These are phyloP conservation scores for Hymenochaete sp. DNA, from an alignment of 1,284 basidiomycete species.

Conservation along the genomic window DNA sequence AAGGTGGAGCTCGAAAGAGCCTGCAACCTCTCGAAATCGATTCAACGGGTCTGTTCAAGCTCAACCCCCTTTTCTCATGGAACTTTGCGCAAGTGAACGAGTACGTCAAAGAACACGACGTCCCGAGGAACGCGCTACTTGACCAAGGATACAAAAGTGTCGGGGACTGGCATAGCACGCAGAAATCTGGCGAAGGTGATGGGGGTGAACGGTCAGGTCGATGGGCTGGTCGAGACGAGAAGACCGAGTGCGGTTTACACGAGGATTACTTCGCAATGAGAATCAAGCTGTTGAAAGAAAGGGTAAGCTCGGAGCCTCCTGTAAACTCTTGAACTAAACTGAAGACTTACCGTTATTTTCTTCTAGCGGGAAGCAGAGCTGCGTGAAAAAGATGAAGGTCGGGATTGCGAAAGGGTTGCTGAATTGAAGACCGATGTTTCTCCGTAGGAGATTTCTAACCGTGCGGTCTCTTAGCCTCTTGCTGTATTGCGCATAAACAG, in stretches of 20 bases:
- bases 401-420: constrained; percentile 12
- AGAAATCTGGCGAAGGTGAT: constrained; percentile 62
- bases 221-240: constrained; percentile 81
- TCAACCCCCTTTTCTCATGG: constrained; percentile 94
- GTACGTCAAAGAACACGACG: constrained; percentile 77
- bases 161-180: constrained; percentile 96
- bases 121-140: constrained; percentile 86
- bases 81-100: constrained; percentile 79
- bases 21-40: constrained; percentile 89
- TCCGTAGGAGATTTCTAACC: constrained; percentile 1
- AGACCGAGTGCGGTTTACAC: constrained; percentile 95
- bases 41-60: constrained; percentile 84
- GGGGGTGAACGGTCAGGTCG: constrained; percentile 80
- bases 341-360: constrained; percentile 1
- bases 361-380: constrained; percentile 24
- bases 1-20: constrained; percentile 80
- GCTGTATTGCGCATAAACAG: too few species aligned
- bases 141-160: constrained; percentile 90
- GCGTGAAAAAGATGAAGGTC: constrained; percentile 22
- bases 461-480: too few species aligned
- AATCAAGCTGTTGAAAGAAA: constrained; percentile 24
- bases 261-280: constrained; percentile 76
- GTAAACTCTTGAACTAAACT: too few species aligned
- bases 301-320: constrained; percentile 15
- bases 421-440: neutral